Base-by-base conservation (phyloP, 2,329 filamentous ascomycete species). In the Sclerotinia nivalis region DNA sequence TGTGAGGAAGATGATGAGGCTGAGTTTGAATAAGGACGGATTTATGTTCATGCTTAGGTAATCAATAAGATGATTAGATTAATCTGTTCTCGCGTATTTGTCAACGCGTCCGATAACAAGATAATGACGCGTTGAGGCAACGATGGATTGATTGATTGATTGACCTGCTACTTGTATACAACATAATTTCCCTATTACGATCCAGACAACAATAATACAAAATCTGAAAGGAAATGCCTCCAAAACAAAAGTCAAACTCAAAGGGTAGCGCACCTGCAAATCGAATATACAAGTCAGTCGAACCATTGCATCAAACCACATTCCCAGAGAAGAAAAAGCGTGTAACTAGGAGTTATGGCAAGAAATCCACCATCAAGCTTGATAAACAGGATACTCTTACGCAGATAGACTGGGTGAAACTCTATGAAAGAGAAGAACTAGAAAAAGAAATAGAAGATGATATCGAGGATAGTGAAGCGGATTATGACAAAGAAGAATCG, bases 341-440 rank as follows among this genome's bases (percentile, higher is more conserved):
- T 22, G 58, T 77, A 22, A 56, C 58, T 22, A 73, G 62, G 55
- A 73, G 70, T 7, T 76, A 77, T 73, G 75, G 75, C 13, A 77
- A 74, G 61, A 67, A 73, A 56, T 52, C 69, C 10, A 62, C 68
- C 20, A 37, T 66, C n/a, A 66, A 67, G 58, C 55, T 75, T 15
- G 52, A 71, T 31, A 75, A 72, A 47, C 69, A 73, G 47, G 74
- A 78, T 59, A 78, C 76, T 1, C 74, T 78, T 25, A 78, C 76
- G 31, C 76, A 78, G 68, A 77, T 78, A 71, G 75, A 73, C 49
- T 74, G 71, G 49, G 62, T 76, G 22, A 71, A 64, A 52, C 49
- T 74, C 43, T 45, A 62, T 45, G 66, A 62, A 52, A 50, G n/a
- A 34, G 60, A 62, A 28, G 70, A 60, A 22, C 43, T 15, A 18